Base-by-base conservation (phyloP, 73 alveolate species). In the Paramecium bursaria region DNA sequence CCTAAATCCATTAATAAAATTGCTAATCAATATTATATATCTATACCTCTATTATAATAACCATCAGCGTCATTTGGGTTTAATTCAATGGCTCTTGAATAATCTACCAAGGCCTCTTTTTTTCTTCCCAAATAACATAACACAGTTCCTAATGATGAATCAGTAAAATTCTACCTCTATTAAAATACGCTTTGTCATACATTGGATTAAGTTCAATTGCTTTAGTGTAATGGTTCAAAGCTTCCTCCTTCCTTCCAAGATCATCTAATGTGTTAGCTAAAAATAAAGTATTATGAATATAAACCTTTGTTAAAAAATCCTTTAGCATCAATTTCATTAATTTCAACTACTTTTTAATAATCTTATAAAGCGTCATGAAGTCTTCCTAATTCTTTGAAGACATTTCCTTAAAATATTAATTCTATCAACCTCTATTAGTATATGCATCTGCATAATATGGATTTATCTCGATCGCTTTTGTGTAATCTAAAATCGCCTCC, bases 81-180 rank as follows among this genome's bases (percentile, higher is more conserved):
- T 6, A 54, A 4, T 26, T 54, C 23, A 54, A 22, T 14, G 4
- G 75, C 75, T 26, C 30, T 54, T 0, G 48, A 21, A 54, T 25
- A 54, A 54, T 54, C 75, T 4, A 0, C 26, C 10, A 54, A 11
- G 9, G 75, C 75, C 30, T 54, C 75, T 54, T 54, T 50, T 57
- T 57, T 57, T 57, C 29, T 21, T 2, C 21, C 48, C 13, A 21
- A 54, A 2, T 0, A 13, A 21, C 29, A 15, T 6, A 14, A 22
- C 14, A 33, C 4, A 21, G 23, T 17, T 0, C 49, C 75, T 21
- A 27, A 0, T 25, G n/a, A n/a, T n/a, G n/a, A n/a, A n/a, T n/a
- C n/a, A n/a, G n/a, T n/a, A n/a, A n/a, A n/a, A n/a, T n/a, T n/a
- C n/a, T n/a, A 55, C 75, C 75, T 29, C 75, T 55, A 9, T 19